These are phyloP conservation scores for Mucor racemosus DNA, from an alignment of 371 early-diverging fungal genomes.

Conservation along the genomic window DNA sequence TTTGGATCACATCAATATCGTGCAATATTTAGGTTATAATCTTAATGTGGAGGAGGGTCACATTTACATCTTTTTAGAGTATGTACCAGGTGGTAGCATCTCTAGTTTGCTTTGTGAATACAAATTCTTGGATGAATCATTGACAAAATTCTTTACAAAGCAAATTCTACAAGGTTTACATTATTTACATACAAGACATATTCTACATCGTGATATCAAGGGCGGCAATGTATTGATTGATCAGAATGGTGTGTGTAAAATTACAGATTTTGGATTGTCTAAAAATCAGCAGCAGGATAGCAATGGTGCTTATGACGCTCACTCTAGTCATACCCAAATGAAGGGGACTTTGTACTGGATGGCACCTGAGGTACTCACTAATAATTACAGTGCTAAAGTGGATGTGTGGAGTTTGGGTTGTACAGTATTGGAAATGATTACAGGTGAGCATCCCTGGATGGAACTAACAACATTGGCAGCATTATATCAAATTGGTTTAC, in stretches of 20 bases:
- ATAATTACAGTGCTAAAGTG: constrained; percentile 79
- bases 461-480: constrained; percentile 86
- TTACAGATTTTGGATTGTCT: constrained; percentile 97
- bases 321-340: constrained; percentile 22
- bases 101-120: constrained; percentile 74
- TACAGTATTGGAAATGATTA: constrained; percentile 95
- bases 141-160: constrained; percentile 77
- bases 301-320: constrained; percentile 25
- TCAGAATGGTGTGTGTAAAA: constrained; percentile 85
- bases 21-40: constrained; percentile 81
- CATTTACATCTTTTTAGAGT: constrained; percentile 94
- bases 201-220: constrained; percentile 97
- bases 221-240: constrained; percentile 91
- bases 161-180: constrained; percentile 91
- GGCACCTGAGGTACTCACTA: constrained; percentile 90
- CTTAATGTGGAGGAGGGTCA: constrained; percentile 56
- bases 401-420: constrained; percentile 94
- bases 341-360: constrained; percentile 73
- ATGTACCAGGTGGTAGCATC: constrained; percentile 96
- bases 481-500: constrained; percentile 79
- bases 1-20: constrained; percentile 89
- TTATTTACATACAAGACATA: constrained; percentile 91
- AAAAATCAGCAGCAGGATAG: constrained; percentile 53
- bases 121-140: constrained; percentile 77
- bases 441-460: constrained; percentile 91